Evolutionary conservation across 2,329 filamentous ascomycete genomes (phyloP), one percentile per base, ranked within the genome.

Genomic region (Penicillium verrucosum): DNA sequence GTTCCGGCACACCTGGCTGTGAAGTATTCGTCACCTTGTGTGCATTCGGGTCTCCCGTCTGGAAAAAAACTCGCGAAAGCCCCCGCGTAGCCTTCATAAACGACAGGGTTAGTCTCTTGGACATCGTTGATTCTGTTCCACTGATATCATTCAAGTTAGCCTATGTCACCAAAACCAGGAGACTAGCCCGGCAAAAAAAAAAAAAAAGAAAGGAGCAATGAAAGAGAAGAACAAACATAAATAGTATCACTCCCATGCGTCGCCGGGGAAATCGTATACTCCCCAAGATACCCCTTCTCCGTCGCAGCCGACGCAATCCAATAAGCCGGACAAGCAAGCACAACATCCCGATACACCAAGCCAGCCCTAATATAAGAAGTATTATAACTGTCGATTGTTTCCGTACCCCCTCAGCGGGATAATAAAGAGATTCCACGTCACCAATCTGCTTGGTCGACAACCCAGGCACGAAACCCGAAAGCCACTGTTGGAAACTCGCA

Each of bases 221-320:
- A 5, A 46, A 25, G 7, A 32, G 16, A 30, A 9, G 7, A 21
- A 74, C 76, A 62, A 66, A 83, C 81, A 67, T 81, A 86, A 43
- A 77, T 76, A 5, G 80, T 81, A 67, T 87, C 85, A 55, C 77
- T 81, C 0, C 79, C 84, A 67, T 87, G 84, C 57, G 77, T 82
- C 0, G 85, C 84, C 0, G 84, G 84, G 7, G 73, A 65, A 51
- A 86, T 85, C 0, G 80, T 82, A 62, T 87, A 87, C 67, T 87
- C 82, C 2, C 81, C 80, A 23, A 86, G 37, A 73, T 81, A 87
- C 2, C 81, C 77, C 1, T 74, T 74, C 16, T 68, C 68, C 1
- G 69, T 66, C 1, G 81, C 79, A 2, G 76, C 74, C 3, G 70
- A 69, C 0, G 80, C 75, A 58, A 82, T 75, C 85, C 84, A 87